Evolutionary conservation across 768 basidiomycete species (phyloP).

Genomic region (Zangia roseola): DNA sequence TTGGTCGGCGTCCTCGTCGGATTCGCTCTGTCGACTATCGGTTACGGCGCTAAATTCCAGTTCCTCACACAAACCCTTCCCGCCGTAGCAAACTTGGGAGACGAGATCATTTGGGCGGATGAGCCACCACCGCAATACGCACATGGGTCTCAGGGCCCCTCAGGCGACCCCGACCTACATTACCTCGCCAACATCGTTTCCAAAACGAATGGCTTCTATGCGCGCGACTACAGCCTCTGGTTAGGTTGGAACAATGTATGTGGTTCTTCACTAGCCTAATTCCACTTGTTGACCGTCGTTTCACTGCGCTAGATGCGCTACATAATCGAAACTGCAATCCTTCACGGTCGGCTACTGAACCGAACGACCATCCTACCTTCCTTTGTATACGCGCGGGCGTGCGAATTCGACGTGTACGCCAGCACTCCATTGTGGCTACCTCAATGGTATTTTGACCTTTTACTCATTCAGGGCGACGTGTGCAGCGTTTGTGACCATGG

Average conservation of each 20-base stretch:
- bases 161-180: constrained; percentile 27
- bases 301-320: constrained; percentile 40
- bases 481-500: constrained; percentile 42
- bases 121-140: background rate
- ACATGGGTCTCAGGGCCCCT: background rate
- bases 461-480: constrained; percentile 31
- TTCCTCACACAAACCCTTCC: constrained; percentile 18
- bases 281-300: background rate
- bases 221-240: constrained; percentile 46
- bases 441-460: background rate
- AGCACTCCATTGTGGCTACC: background rate
- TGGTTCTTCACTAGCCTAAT: background rate
- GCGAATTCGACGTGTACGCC: constrained; percentile 37
- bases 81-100: constrained; percentile 3
- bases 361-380: constrained; percentile 45
- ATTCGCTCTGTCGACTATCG: constrained; percentile 21
- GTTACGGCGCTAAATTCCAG: constrained; percentile 12
- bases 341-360: constrained; percentile 43
- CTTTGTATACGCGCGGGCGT: constrained; percentile 46
- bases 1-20: constrained; percentile 30
- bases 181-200: constrained; percentile 35
- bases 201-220: constrained; percentile 43
- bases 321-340: constrained; percentile 44
- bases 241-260: constrained; percentile 51
- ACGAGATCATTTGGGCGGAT: constrained; percentile 14